phyloP scores from a whole-genome alignment of 2,329 filamentous ascomycete genomes.

The Arthrobotrys iridis region DNA sequence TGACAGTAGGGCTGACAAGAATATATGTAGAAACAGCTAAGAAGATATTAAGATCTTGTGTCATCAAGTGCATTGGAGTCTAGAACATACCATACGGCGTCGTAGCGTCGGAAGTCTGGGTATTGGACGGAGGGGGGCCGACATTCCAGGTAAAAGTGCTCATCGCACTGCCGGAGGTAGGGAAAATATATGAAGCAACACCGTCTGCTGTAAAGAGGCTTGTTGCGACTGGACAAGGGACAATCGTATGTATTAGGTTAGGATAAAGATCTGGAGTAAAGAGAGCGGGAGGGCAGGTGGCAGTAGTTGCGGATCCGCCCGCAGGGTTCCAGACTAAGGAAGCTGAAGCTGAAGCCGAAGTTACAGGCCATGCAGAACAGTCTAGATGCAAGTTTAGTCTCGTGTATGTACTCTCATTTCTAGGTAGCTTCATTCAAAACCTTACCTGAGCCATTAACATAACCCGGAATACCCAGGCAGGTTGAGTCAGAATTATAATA shows the following conservation, averaged over 20 bases:
- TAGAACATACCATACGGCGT: background rate
- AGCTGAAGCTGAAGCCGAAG: background rate
- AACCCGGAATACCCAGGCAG: slow-evolving; percentile 36
- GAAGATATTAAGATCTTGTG: background rate
- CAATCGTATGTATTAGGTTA: background rate
- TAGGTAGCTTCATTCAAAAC: background rate
- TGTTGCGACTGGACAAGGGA: slow-evolving; percentile 25
- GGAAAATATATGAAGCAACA: slow-evolving; percentile 23
- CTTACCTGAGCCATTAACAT: slow-evolving; percentile 46
- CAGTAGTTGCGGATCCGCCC: background rate
- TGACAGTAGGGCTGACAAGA: background rate
- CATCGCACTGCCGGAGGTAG: background rate
- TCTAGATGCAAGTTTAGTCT: slow-evolving; percentile 17
- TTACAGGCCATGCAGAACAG: slow-evolving; percentile 31
- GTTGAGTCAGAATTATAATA: slow-evolving; percentile 12
- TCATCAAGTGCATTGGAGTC: no score
- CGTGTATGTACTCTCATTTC: background rate
- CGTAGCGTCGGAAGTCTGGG: background rate
- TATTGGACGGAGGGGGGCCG: background rate
- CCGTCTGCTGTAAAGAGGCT: background rate
- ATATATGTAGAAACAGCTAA: background rate
- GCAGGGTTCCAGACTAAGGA: slow-evolving; percentile 19
- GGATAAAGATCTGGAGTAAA: slow-evolving; percentile 16
- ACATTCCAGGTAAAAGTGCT: slow-evolving; percentile 24
- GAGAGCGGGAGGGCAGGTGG: slow-evolving; percentile 10